Evolutionary conservation across 352 stramenopile genomes (phyloP), one percentile per base, ranked within the genome.

Genomic region (Phytophthora ohioensis): DNA sequence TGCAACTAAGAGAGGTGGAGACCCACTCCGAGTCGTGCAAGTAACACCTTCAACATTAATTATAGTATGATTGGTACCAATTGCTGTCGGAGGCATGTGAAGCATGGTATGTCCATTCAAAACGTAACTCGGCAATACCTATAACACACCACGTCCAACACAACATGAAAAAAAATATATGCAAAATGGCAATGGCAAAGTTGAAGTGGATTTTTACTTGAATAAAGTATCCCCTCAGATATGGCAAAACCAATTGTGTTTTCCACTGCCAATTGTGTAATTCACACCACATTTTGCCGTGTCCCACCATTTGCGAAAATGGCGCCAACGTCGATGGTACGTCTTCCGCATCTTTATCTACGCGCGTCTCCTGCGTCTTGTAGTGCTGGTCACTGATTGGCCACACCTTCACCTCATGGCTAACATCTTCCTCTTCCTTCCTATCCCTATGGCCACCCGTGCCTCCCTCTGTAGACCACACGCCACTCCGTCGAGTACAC

Each of bases 401-500:
- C 12, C 17, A 53, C 47, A 17, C n/a, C 3, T 6, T 39, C n/a
- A 49, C 38, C 39, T 32, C 46, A 34, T 67, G 42, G 64, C 55
- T 78, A 15, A 79, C 46, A 27, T 8, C 3, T 30, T 57, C 11
- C n/a, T 58, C 43, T 64, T 35, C 62, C 39, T 67, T n/a, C 30
- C 31, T 30, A 53, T 66, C 17, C 27, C 11, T 49, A 12, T 64
- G 51, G 36, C 12, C 47, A 34, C 10, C 12, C 30, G 4, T 32
- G 58, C 64, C 35, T 66, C 9, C 21, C 5, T 21, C 56, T 62
- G 41, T 27, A 90, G 81, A 81, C 77, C 31, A 12, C 58, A 47
- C 77, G 83, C 8, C 49, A 21, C 13, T 81, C 72, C 5, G 83
- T 67, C 27, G 78, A 80, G 9, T 91, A 91, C 70, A 84, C 66